Evolutionary conservation across 805 yeast genomes (phyloP).

Genomic region (Metschnikowia rubicola): DNA sequence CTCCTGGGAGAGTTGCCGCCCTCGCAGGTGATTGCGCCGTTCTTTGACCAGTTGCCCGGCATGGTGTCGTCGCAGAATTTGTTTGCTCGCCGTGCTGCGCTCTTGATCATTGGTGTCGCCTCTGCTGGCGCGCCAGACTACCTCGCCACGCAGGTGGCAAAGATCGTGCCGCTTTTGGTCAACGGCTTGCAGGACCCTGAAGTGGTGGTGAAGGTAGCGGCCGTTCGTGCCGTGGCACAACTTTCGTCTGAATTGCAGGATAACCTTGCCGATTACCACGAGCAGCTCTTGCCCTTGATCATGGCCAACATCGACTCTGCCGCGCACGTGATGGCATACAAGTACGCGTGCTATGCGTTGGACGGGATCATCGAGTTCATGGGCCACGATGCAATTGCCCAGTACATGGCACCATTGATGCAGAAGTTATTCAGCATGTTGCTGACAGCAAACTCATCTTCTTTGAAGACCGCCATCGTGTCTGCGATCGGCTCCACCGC

Average conservation of each 20-base stretch:
- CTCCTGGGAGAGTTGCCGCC: conserved; percentile 88
- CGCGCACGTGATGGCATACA: conserved; percentile 76
- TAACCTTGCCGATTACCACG: conserved; percentile 79
- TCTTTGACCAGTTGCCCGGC: conserved; percentile 60
- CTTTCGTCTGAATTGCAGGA: conserved; percentile 84
- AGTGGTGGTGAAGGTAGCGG: conserved; percentile 77
- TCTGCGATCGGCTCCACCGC: conserved; percentile 98
- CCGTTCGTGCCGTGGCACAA: conserved; percentile 74
- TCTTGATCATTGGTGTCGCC: conserved; percentile 76
- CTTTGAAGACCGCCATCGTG: conserved; percentile 77
- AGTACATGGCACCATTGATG: conserved; percentile 85
- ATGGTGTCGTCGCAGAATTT: conserved; percentile 51
- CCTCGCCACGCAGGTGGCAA: conserved; percentile 68
- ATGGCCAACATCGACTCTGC: conserved; percentile 86
- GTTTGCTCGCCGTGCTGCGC: conserved; percentile 83
- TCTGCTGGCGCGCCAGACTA: conserved; percentile 95
- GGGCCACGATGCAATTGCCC: conserved; percentile 77
- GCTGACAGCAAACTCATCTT: conserved; percentile 67
- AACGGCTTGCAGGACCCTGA: conserved; percentile 75
- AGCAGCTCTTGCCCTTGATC: conserved; percentile 76
- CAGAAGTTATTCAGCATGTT: conserved; percentile 83
- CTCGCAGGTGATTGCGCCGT: conserved; percentile 80
- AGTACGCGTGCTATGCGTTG: conserved; percentile 84
- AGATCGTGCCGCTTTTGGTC: conserved; percentile 68
- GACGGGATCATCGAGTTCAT: conserved; percentile 91